These are phyloP conservation scores for Scheffersomyces titani DNA, from an alignment of 1,139 yeast species.

Conservation along the genomic window DNA sequence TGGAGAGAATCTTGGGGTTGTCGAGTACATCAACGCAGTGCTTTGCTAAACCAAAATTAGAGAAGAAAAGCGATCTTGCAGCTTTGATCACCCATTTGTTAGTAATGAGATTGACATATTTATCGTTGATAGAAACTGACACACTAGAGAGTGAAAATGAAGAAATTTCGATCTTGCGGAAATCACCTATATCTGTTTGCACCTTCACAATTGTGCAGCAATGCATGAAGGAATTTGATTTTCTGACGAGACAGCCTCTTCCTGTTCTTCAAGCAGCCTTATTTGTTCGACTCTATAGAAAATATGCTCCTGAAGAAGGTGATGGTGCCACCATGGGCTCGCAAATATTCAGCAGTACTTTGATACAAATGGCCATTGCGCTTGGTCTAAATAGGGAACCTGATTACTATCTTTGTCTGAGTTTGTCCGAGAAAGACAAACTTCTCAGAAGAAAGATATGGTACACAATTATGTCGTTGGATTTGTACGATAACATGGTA, in stretches of 20 bases:
- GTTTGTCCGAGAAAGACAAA: constrained; percentile 1
- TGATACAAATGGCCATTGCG: constrained; percentile 7
- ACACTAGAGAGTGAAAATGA: neutral
- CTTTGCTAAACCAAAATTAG: neutral
- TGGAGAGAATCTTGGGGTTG: neutral
- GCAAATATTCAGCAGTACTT: constrained; percentile 2
- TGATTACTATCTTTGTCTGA: neutral
- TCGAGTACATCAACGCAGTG: neutral
- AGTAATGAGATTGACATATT: neutral
- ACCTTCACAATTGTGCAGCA: constrained; percentile 9
- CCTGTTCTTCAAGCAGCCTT: constrained; percentile 13
- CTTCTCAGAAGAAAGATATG: constrained; percentile 16
- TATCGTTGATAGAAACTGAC: neutral
- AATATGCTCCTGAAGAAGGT: constrained; percentile 28
- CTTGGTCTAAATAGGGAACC: constrained; percentile 9
- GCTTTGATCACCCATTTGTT: neutral
- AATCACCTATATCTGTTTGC: constrained; percentile 13
- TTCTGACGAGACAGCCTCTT: constrained; percentile 6
- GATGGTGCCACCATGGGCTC: constrained; percentile 14
- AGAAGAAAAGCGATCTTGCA: neutral
- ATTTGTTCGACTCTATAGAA: constrained; percentile 19
- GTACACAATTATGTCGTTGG: constrained; percentile 21
- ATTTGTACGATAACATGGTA: constrained; percentile 10
- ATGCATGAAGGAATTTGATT: constrained; percentile 11
- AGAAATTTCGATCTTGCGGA: constrained; percentile 1